A percentile compares a stretch with the other conserved stretches of the same genome.
Evolutionary conservation across 1,284 basidiomycete genomes (phyloP).

Genomic region (Ustilago hordei): DNA sequence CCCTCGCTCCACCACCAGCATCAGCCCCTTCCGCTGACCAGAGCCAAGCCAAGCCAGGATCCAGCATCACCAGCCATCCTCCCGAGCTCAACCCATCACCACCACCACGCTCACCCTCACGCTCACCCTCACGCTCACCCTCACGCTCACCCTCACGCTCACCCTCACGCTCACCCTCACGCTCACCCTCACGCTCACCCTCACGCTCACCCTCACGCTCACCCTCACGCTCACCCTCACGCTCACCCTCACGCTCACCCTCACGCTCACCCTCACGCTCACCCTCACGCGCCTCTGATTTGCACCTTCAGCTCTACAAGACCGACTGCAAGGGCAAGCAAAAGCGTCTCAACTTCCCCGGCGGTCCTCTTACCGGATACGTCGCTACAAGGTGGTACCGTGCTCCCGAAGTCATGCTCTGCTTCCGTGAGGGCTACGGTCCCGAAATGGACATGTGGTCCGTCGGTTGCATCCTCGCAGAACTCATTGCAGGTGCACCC

Average conservation of each 20-base stretch:
- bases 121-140: conserved; percentile 22
- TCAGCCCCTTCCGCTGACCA: conserved; percentile 18
- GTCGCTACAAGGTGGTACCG: conserved; percentile 69
- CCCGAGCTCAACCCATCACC: conserved; percentile 1
- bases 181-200: conserved; percentile 28
- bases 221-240: conserved; percentile 28
- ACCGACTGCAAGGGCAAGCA: conserved; percentile 53
- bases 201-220: conserved; percentile 31
- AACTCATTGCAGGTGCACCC: conserved; percentile 64
- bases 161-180: conserved; percentile 23
- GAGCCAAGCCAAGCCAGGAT: conserved; percentile 14
- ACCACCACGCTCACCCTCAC: conserved; percentile 28
- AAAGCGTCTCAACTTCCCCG: conserved; percentile 62
- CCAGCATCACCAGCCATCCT: conserved; percentile 28
- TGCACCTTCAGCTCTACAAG: conserved; percentile 50
- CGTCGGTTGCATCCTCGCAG: conserved; percentile 68
- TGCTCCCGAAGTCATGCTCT: conserved; percentile 69
- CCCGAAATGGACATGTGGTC: conserved; percentile 69
- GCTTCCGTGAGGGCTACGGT: conserved; percentile 66
- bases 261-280: conserved; percentile 30
- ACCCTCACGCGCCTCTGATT: conserved; percentile 34
- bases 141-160: conserved; percentile 30
- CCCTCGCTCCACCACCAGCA: conserved; percentile 13
- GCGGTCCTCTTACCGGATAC: conserved; percentile 67
- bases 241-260: conserved; percentile 22